A percentile compares a stretch with the other conserved stretches of the same genome.
Conservation (phyloP, 208 protist species). For the Crithidia brevicula region DNA sequence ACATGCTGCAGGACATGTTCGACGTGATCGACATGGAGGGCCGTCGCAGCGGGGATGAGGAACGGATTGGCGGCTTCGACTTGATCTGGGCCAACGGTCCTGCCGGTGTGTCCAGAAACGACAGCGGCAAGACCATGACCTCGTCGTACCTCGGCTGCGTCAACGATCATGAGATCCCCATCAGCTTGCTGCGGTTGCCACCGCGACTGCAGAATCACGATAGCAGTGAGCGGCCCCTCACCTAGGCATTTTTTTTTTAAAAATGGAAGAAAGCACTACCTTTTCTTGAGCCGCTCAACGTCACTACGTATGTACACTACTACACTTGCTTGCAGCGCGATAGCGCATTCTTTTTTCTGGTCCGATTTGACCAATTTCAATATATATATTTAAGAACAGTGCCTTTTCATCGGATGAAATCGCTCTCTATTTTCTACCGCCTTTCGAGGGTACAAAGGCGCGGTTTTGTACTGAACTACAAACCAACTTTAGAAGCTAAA, state of each 20-base stretch:
- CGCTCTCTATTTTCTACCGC: no score
- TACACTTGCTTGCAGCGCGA: no score
- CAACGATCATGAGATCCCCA: conserved; percentile 87
- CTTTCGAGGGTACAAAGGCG: no score
- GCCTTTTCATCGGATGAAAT: no score
- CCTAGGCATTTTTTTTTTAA: no score
- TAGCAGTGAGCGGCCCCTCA: conserved; percentile 79
- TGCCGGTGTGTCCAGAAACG: conserved; percentile 33
- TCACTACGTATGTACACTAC: conserved; percentile 1
- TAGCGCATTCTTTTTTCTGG: no score
- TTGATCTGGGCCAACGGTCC: conserved; percentile 89
- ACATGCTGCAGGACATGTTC: conserved; percentile 94
- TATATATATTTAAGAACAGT: no score
- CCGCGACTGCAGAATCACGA: conserved; percentile 76
- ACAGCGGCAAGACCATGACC: conserved; percentile 24
- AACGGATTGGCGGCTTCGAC: conserved; percentile 90
- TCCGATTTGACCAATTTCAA: no score
- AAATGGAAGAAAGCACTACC: no score
- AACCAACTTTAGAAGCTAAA: no score
- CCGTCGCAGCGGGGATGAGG: conserved; percentile 71
- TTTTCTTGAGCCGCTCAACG: no score
- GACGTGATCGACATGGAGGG: conserved; percentile 91
- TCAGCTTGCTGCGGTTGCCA: conserved; percentile 83
- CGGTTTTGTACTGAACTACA: no score
- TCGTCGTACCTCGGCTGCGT: conserved; percentile 76